phyloP scores from a whole-genome alignment of 495 filamentous ascomycete species.

The Niebla homalea region DNA sequence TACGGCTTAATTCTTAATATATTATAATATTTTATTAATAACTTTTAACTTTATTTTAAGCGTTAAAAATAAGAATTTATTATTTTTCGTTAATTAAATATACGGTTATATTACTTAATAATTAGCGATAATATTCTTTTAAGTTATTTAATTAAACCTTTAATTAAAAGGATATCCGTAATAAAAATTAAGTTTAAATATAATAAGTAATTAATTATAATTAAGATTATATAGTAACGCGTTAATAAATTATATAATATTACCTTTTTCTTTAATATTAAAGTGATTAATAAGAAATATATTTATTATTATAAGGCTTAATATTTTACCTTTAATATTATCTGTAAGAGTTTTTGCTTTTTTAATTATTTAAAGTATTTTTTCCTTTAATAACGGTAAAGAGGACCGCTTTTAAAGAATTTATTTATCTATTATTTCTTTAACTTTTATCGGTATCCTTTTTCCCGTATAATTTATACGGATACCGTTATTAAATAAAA shows the following conservation, averaged over 20 bases:
- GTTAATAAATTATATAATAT: constrained; percentile 2
- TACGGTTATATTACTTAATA: neutral
- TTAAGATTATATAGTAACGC: constrained; percentile 6
- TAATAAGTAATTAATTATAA: neutral
- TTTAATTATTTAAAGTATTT: neutral
- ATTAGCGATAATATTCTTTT: constrained; percentile 3
- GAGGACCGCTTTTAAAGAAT: neutral
- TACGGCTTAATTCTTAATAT: constrained; percentile 2
- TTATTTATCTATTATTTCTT: neutral
- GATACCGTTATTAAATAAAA: neutral
- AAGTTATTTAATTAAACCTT: neutral
- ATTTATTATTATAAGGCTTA: neutral
- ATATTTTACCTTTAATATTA: neutral
- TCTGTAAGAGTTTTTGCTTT: neutral
- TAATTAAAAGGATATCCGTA: neutral
- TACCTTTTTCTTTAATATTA: constrained; percentile 1
- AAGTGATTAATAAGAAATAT: neutral
- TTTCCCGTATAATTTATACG: neutral
- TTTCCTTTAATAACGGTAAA: neutral
- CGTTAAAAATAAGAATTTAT: constrained; percentile 7
- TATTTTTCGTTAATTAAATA: constrained; percentile 2
- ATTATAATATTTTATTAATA: constrained; percentile 5
- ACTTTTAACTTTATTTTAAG: too few species aligned
- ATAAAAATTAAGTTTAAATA: constrained; percentile 6
- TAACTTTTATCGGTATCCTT: neutral